These are phyloP conservation scores for Peronosclerospora sorghi DNA, from an alignment of 352 stramenopile genomes.

Conservation along the genomic window DNA sequence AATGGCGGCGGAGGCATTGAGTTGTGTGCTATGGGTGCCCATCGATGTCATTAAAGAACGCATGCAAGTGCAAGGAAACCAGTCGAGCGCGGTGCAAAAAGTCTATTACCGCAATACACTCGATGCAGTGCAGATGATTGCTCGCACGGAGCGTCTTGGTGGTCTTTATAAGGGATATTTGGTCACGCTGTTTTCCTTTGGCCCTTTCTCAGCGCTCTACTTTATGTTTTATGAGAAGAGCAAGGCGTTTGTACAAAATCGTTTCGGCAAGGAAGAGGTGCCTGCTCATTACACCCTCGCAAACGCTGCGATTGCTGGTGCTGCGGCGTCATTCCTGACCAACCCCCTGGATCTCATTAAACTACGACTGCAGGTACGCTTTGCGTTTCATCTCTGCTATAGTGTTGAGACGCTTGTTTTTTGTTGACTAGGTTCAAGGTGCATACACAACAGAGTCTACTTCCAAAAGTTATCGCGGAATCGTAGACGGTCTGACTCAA, in stretches of 20 bases:
- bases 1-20: slow-evolving; percentile 64
- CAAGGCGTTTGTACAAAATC: slow-evolving; percentile 42
- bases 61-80: slow-evolving; percentile 89
- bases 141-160: slow-evolving; percentile 77
- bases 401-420: neutral
- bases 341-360: slow-evolving; percentile 96
- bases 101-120: slow-evolving; percentile 87
- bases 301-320: slow-evolving; percentile 77
- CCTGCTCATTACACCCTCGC: slow-evolving; percentile 49
- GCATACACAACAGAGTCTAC: slow-evolving; percentile 25
- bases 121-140: slow-evolving; percentile 87
- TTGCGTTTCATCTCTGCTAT: neutral
- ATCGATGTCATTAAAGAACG: slow-evolving; percentile 98
- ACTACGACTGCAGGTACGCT: slow-evolving; percentile 88
- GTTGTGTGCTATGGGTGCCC: slow-evolving; percentile 97
- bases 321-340: slow-evolving; percentile 91
- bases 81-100: slow-evolving; percentile 1
- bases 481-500: slow-evolving; percentile 84
- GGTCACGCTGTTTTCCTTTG: slow-evolving; percentile 94
- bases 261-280: slow-evolving; percentile 32
- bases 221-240: slow-evolving; percentile 96
- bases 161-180: slow-evolving; percentile 94
- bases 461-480: slow-evolving; percentile 36
- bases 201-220: slow-evolving; percentile 95
- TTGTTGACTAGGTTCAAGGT: slow-evolving; percentile 36